Conservation (phyloP, 225 moss, liverwort and hornwort species). For the Climacium dendroides region DNA sequence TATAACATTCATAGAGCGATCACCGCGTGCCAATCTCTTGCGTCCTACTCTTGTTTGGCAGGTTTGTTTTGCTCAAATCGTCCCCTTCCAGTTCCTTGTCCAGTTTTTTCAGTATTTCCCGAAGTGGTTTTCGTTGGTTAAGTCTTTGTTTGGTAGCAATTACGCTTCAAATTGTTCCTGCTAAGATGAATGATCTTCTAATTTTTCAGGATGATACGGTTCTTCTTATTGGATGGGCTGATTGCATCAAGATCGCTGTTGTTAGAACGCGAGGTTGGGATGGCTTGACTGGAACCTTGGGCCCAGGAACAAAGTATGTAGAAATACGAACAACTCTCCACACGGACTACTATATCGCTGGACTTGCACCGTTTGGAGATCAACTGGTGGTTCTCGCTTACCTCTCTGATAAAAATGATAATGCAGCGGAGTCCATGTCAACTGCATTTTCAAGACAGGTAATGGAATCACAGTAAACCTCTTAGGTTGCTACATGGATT, state of each 20-base stretch:
- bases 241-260: slow-evolving; percentile 85
- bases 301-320: slow-evolving; percentile 68
- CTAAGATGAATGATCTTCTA: not conserved
- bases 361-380: slow-evolving; percentile 90
- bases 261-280: slow-evolving; percentile 65
- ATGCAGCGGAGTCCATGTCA: slow-evolving; percentile 22
- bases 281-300: slow-evolving; percentile 54
- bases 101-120: not conserved
- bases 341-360: slow-evolving; percentile 70
- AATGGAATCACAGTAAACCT: not conserved
- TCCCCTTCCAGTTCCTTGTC: not conserved
- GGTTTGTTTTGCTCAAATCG: slow-evolving; percentile 24
- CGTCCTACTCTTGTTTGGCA: slow-evolving; percentile 92
- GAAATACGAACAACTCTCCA: slow-evolving; percentile 64
- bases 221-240: slow-evolving; percentile 88
- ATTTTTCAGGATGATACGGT: slow-evolving; percentile 66
- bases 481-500: not conserved
- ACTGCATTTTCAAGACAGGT: slow-evolving; percentile 49
- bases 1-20: slow-evolving; percentile 78
- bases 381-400: slow-evolving; percentile 90
- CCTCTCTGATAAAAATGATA: slow-evolving; percentile 48
- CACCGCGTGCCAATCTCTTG: slow-evolving; percentile 66
- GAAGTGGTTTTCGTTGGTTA: slow-evolving; percentile 1
- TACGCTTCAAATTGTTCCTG: not conserved
- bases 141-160: not conserved